Base-by-base conservation (phyloP, 2,329 filamentous ascomycete species). In the Ampelomyces quisqualis region DNA sequence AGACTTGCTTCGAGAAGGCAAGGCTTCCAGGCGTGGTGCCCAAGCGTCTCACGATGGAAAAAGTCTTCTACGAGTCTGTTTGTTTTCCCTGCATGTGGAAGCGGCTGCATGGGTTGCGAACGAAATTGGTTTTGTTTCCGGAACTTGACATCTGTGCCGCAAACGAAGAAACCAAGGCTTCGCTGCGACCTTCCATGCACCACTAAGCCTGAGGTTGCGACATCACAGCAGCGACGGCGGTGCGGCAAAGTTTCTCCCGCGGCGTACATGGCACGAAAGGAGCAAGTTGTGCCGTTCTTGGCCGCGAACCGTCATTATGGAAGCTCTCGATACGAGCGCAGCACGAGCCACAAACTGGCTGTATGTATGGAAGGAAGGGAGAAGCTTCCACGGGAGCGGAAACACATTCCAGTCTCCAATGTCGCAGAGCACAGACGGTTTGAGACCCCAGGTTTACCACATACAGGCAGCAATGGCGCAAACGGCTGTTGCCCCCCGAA, bases 401-500 rank as follows among this genome's bases (percentile, higher is more conserved):
- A 24, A n/a, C n/a, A 28, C 26, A 28, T 14, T 28, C 26, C 26
- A n/a, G n/a, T n/a, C n/a, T n/a, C n/a, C n/a, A n/a, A n/a, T n/a
- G n/a, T n/a, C 26, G 24, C 18, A 28, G 40, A 28, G 48, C 51
- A 49, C 46, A 45, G 46, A 49, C 39, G 31, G 26, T 41, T 14
- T 26, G 34, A 14, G 38, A 47, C 47, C 47, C 52, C 46, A 36
- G 47, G 42, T 49, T 17, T 47, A n/a, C n/a, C n/a, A n/a, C n/a
- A n/a, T n/a, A n/a, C n/a, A n/a, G n/a, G n/a, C n/a, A n/a, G n/a
- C n/a, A n/a, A n/a, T n/a, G n/a, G n/a, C n/a, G n/a, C n/a, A n/a
- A n/a, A n/a, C n/a, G n/a, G n/a, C n/a, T n/a, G n/a, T n/a, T n/a
- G n/a, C n/a, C n/a, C n/a, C n/a, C n/a, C n/a, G n/a, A n/a, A n/a